Evolutionary conservation across 2,329 filamentous ascomycete genomes (phyloP), one percentile per base, ranked within the genome.

Genomic region (Berkeleyomyces rouxiae): DNA sequence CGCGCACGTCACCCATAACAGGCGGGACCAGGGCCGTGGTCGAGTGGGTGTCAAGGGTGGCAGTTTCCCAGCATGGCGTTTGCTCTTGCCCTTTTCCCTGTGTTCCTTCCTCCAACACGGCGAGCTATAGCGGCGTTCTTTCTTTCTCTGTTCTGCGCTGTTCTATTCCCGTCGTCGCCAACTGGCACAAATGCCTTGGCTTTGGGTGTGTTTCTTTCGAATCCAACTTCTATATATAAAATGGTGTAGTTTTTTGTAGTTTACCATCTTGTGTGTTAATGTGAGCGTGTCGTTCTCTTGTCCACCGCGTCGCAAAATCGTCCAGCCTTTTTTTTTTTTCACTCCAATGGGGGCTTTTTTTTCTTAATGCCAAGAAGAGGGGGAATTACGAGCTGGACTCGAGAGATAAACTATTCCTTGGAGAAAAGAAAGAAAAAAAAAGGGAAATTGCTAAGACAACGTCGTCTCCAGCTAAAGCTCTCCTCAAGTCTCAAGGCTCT

Each of bases 341-440:
- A 37, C 49, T 39, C 49, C 11, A 16, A 53, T 33, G 3, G 33
- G 10, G 3, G n/a, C n/a, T 51, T 39, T 16, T 46, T n/a, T 46
- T n/a, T 53, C 51, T 55, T 37, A 55, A 39, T 53, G 49, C 49
- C 49, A 53, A 53, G 49, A n/a, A 53, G 49, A 53, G 42, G 49
- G 49, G 11, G 47, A 11, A 6, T 36, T 55, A 55, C 10, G 11
- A 55, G 51, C 51, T 55, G n/a, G 51, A 39, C 16, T 36, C 51
- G 33, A 55, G 36, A 55, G 51, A 55, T 55, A 55, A 39, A 55
- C 51, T 23, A 23, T 23, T 55, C 33, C 51, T 31, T 55, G 23
- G 23, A 37, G 49, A 53, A 23, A 47, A 31, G 49, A 53, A 53
- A 47, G 23, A 47, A 47, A 5, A 1, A 11, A 53, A 3, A 2